These are phyloP conservation scores for Miscanthus lutarioriparius DNA, from an alignment of 176 grass and related monocot species.

Conservation along the genomic window DNA sequence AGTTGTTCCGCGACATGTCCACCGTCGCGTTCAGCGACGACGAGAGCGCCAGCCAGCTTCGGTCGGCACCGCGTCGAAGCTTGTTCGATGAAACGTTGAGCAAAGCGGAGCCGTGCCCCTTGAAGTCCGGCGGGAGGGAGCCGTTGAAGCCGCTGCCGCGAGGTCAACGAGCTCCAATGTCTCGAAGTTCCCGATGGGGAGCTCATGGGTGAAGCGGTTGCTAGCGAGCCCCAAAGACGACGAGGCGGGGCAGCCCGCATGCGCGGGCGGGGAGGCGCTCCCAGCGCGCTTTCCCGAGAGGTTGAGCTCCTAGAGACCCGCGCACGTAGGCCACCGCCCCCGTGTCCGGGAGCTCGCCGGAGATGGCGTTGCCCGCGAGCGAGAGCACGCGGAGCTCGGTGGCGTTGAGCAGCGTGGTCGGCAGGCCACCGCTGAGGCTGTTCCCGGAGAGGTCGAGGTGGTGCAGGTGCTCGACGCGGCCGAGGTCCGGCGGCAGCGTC, in stretches of 20 bases:
- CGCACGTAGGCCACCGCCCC: slow-evolving; percentile 1
- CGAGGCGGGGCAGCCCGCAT: slow-evolving; percentile 47
- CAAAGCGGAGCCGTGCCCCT: slow-evolving; percentile 41
- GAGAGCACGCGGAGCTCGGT: slow-evolving; percentile 71
- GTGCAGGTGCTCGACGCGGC: slow-evolving; percentile 74
- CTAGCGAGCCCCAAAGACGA: slow-evolving; percentile 55
- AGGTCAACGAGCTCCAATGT: slow-evolving; percentile 63
- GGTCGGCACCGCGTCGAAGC: slow-evolving; percentile 52
- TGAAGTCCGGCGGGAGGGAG: slow-evolving; percentile 60
- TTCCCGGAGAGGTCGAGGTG: slow-evolving; percentile 92
- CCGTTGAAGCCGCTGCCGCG: slow-evolving; percentile 65
- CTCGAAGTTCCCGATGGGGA: slow-evolving; percentile 51
- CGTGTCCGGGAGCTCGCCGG: slow-evolving; percentile 52
- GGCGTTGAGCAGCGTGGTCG: slow-evolving; percentile 52
- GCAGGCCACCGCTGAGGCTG: slow-evolving; percentile 53
- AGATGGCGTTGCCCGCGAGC: slow-evolving; percentile 60
- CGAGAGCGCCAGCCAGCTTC: slow-evolving; percentile 33
- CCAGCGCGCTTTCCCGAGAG: slow-evolving; percentile 71
- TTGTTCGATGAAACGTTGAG: slow-evolving; percentile 76
- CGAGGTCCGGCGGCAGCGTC: slow-evolving; percentile 50
- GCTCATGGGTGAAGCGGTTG: slow-evolving; percentile 62
- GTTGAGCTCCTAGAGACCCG: slow-evolving; percentile 65
- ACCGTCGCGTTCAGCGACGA: slow-evolving; percentile 61
- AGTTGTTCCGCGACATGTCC: slow-evolving; percentile 80
- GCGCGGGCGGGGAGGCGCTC: slow-evolving; percentile 42